Conservation (phyloP, 371 early-diverging fungal species). For the Actinomucor elegans region DNA sequence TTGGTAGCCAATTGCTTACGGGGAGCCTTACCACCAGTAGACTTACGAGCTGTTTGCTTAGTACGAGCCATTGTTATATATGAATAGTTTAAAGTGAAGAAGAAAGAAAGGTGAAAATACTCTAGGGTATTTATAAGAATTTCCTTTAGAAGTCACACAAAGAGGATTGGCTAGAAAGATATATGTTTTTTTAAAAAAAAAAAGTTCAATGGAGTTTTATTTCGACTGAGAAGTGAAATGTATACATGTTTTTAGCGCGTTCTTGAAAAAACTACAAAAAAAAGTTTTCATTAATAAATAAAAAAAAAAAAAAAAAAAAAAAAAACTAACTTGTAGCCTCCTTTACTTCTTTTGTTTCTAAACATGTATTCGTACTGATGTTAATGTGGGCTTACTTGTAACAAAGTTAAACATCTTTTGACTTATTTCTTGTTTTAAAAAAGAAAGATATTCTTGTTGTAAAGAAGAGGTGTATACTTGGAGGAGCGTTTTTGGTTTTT, state of each 20-base stretch:
- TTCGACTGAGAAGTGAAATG: neutral
- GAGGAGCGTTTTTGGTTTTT: no score
- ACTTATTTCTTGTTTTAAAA: neutral
- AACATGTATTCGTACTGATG: neutral
- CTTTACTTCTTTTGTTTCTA: neutral
- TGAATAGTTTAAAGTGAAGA: neutral
- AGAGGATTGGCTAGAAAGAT: neutral
- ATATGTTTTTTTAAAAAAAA: conserved; percentile 1
- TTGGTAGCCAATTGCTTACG: conserved; percentile 98
- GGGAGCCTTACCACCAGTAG: conserved; percentile 98
- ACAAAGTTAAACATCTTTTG: neutral
- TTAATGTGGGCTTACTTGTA: neutral
- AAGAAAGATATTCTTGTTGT: neutral
- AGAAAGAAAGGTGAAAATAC: neutral
- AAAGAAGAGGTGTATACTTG: no score
- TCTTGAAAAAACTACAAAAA: neutral
- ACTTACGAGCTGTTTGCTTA: conserved; percentile 99
- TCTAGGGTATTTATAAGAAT: no score
- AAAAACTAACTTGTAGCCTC: neutral
- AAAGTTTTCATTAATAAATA: neutral
- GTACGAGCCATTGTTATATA: conserved; percentile 85
- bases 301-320: neutral
- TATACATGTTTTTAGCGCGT: conserved; percentile 10
- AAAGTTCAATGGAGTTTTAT: neutral
- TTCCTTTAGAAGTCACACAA: neutral